A percentile compares a stretch with the other conserved stretches of the same genome.
Evolutionary conservation across 345 rosid species (phyloP).

Genomic region (Nasturtium officinale): DNA sequence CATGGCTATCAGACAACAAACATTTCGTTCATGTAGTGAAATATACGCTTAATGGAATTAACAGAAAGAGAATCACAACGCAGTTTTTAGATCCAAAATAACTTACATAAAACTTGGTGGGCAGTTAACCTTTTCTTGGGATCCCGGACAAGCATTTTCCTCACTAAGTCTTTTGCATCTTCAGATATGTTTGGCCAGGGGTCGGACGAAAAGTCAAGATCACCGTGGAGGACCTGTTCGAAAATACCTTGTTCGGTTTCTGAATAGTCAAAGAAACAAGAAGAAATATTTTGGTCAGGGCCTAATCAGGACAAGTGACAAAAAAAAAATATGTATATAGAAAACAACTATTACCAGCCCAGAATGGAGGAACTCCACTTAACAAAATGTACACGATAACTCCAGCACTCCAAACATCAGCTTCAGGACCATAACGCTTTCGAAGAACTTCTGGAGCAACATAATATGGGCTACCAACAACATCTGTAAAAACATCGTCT

Average conservation of each 20-base stretch:
- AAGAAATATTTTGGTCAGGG: conserved; percentile 10
- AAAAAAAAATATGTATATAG: not conserved
- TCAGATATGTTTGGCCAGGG: conserved; percentile 92
- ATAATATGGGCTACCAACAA: conserved; percentile 93
- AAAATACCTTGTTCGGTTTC: conserved; percentile 87
- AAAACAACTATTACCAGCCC: conserved; percentile 68
- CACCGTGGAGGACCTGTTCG: conserved; percentile 82
- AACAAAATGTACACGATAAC: conserved; percentile 81
- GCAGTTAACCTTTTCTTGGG: conserved; percentile 78
- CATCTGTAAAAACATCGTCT: conserved; percentile 79
- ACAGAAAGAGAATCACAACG: not conserved
- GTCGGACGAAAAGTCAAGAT: conserved; percentile 77
- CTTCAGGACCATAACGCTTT: conserved; percentile 80
- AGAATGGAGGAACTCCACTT: conserved; percentile 95
- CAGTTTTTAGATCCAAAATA: conserved; percentile 8
- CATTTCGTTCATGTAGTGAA: conserved; percentile 1
- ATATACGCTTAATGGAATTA: not conserved
- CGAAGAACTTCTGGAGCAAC: conserved; percentile 87
- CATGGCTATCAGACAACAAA: not conserved
- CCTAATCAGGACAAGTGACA: not conserved
- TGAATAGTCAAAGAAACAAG: conserved; percentile 38
- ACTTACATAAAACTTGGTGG: conserved; percentile 82
- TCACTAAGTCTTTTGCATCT: conserved; percentile 83
- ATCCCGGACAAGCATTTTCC: conserved; percentile 82
- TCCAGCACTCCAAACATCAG: conserved; percentile 98